These are phyloP conservation scores for Pichia heedii DNA, from an alignment of 805 yeast species.

Conservation along the genomic window DNA sequence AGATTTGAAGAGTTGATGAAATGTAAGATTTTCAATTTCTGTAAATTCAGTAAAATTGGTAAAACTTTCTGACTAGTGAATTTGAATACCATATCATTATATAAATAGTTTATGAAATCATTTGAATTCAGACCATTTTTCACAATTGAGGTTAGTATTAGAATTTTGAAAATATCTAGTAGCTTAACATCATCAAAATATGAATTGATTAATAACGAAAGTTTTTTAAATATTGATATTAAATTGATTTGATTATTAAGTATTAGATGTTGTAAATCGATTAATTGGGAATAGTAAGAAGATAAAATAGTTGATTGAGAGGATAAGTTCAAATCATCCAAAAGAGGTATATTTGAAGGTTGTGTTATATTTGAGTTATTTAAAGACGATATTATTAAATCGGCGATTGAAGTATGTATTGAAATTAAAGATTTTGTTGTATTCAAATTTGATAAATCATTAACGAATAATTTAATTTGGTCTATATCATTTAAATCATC, in stretches of 20 bases:
- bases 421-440: slow-evolving; percentile 58
- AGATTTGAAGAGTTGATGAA: slow-evolving; percentile 12
- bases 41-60: slow-evolving; percentile 38
- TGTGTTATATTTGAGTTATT: slow-evolving; percentile 11
- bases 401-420: slow-evolving; percentile 69
- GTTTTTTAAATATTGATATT: slow-evolving; percentile 21
- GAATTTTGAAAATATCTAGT: slow-evolving; percentile 39
- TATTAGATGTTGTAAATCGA: slow-evolving; percentile 64
- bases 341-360: slow-evolving; percentile 14
- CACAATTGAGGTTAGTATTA: slow-evolving; percentile 51
- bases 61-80: slow-evolving; percentile 51
- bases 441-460: slow-evolving; percentile 58
- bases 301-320: not conserved
- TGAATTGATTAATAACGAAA: slow-evolving; percentile 31
- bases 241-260: slow-evolving; percentile 42
- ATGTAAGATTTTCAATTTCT: slow-evolving; percentile 37
- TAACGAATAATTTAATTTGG: slow-evolving; percentile 66
- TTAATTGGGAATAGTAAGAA: slow-evolving; percentile 34
- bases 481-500: slow-evolving; percentile 49
- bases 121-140: slow-evolving; percentile 61
- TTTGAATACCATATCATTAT: slow-evolving; percentile 46
- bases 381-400: slow-evolving; percentile 40
- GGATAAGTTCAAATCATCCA: slow-evolving; percentile 1
- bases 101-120: slow-evolving; percentile 44
- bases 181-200: slow-evolving; percentile 34